Percentiles rank a stretch among this genome's conserved stretches.
These are phyloP conservation scores for Aspergillus nidulans DNA, from an alignment of 495 filamentous ascomycete genomes.

Conservation along the genomic window DNA sequence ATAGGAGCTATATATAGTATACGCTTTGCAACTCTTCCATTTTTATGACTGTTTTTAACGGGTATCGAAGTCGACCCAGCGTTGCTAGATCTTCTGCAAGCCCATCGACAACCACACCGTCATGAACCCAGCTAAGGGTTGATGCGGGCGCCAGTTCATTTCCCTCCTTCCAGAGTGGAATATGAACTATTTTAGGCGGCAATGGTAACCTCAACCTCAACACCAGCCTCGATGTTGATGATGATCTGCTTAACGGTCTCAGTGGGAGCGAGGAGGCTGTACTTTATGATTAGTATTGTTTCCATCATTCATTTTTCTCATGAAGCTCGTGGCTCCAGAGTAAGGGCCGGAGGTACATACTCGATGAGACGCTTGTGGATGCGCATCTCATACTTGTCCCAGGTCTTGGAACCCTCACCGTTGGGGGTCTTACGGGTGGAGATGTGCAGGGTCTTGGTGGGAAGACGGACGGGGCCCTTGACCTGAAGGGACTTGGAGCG, in stretches of 20 bases:
- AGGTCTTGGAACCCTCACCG: conserved; percentile 99
- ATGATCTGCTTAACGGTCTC: conserved; percentile 99
- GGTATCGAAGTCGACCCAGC: conserved; percentile 26
- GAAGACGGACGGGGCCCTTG: conserved; percentile 98
- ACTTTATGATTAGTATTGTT: neutral
- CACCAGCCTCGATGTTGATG: conserved; percentile 99
- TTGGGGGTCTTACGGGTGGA: conserved; percentile 95
- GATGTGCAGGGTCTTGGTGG: conserved; percentile 95
- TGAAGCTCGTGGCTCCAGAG: neutral
- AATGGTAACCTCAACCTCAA: conserved; percentile 99
- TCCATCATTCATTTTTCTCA: neutral
- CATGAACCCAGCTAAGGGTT: conserved; percentile 17
- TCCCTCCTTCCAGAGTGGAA: conserved; percentile 18
- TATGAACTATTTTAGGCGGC: conserved; percentile 67
- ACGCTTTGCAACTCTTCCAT: conserved; percentile 35
- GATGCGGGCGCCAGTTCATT: neutral
- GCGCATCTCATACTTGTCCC: conserved; percentile 98
- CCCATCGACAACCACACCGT: conserved; percentile 11
- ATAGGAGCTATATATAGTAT: conserved; percentile 13
- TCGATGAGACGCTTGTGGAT: conserved; percentile 98
- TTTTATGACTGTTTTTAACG: conserved; percentile 34
- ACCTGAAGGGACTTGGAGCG: conserved; percentile 97
- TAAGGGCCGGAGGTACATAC: conserved; percentile 45
- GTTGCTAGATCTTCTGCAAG: conserved; percentile 15
- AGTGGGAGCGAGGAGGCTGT: conserved; percentile 88